Base-by-base conservation (phyloP, 2,329 filamentous ascomycete genomes). In the Talaromyces sp. region DNA sequence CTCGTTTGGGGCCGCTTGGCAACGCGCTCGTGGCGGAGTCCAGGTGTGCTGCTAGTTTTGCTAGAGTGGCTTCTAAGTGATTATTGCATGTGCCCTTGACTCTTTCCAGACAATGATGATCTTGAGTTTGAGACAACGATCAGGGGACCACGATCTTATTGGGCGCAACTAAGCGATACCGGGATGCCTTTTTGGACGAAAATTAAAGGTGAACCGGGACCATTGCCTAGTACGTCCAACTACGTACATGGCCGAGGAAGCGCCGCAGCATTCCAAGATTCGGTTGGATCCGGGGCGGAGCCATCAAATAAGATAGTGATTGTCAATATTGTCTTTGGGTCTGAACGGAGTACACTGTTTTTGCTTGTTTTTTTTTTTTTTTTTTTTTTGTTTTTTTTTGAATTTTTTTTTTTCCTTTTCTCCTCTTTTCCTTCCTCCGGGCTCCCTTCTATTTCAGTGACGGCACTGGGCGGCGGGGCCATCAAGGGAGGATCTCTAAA, bases 1-100 rank as follows among this genome's bases (percentile, higher is more conserved):
- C 42, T 55, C 18, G 37, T 55, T 61, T 61, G 59, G 59, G 59
- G 59, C 37, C 59, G 59, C 59, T 61, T 61, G 46, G 59, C 46
- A 39, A 31, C 14, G 28, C 48, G 35, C 31, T 48, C 59, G 46
- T 61, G 48, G 59, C 59, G 46, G 59, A 61, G 59, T 55, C 50
- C 33, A 60, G 46, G 46, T 60, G 33, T 40, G 31, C 11, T 40
- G 52, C 31, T 40, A 57, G 11, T 42, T 23, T 31, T n/a, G 35
- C 35, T 40, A 40, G 54, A 23, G 18, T 42, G 33, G 18, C 21
- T 42, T 40, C n/a, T 42, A 42, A 42, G 18, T 57, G 16, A 37
- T 42, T 56, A 56, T n/a, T 35, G 33, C 35, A 56, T 40, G 48
- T 52, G 28, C 5, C 50, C 50, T 54, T 54, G 50, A 54, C 50